Evolutionary conservation across 129 eudicot genomes (phyloP).

Genomic region (Escallonia herrerae): DNA sequence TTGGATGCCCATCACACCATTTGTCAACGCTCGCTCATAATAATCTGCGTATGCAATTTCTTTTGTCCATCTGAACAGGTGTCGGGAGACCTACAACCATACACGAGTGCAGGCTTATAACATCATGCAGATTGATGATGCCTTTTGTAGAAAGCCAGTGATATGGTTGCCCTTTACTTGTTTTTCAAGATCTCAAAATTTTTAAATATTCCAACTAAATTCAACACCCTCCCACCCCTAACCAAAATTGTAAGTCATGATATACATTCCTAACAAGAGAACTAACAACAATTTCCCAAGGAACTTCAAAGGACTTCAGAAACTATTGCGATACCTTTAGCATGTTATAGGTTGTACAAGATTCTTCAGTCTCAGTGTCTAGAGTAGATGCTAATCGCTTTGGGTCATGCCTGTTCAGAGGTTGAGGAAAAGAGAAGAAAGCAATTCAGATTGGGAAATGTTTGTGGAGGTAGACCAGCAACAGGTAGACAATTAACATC

Average conservation of each 20-base stretch:
- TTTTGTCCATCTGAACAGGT: conserved; percentile 91
- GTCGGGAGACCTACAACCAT: conserved; percentile 67
- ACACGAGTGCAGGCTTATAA: neutral
- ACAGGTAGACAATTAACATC: neutral
- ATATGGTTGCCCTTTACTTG: too few relatives aligned
- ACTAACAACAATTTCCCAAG: too few relatives aligned
- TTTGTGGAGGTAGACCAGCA: neutral
- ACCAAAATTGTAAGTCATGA: too few relatives aligned
- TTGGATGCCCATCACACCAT: conserved; percentile 92
- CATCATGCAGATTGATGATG: too few relatives aligned
- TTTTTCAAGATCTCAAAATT: too few relatives aligned
- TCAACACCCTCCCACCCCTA: too few relatives aligned
- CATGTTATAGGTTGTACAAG: conserved; percentile 98
- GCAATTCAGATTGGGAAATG: neutral
- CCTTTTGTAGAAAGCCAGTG: too few relatives aligned
- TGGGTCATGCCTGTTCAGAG: conserved; percentile 64
- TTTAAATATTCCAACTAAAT: too few relatives aligned
- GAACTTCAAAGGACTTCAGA: neutral
- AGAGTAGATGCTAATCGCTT: conserved; percentile 67
- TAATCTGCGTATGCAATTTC: conserved; percentile 88
- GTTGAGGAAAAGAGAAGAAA: conserved; percentile 1
- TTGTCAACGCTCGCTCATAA: conserved; percentile 83
- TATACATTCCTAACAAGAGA: too few relatives aligned
- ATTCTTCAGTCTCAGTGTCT: conserved; percentile 74
- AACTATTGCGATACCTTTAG: conserved; percentile 48